phyloP scores from a whole-genome alignment of 352 stramenopile species.

The Stramenopiles sp. region DNA sequence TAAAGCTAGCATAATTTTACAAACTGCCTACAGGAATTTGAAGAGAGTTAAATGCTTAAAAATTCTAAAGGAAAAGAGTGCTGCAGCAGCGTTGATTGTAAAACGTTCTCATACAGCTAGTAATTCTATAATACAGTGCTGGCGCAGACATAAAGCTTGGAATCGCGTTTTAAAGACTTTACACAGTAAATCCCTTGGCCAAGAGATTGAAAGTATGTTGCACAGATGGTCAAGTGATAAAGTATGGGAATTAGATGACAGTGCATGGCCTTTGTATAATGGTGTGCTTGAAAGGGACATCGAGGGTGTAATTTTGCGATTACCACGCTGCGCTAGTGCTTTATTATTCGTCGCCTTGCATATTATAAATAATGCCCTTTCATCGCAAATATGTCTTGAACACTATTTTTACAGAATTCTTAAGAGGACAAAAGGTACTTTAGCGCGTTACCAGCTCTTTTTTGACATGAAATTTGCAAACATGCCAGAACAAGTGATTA shows the following conservation, averaged over 20 bases:
- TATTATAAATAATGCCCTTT: not conserved
- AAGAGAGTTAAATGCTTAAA: too few species aligned
- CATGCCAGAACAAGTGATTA: not conserved
- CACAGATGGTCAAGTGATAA: not conserved
- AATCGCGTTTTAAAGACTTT: not conserved
- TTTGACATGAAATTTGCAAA: conserved; percentile 12
- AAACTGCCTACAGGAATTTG: not conserved
- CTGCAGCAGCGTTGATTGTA: not conserved
- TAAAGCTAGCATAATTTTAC: not conserved
- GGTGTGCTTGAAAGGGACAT: not conserved
- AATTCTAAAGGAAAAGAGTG: not conserved
- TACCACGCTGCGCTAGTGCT: not conserved
- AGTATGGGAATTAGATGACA: not conserved
- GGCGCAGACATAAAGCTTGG: not conserved
- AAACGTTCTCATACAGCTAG: not conserved
- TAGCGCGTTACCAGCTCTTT: conserved; percentile 4
- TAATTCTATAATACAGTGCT: not conserved
- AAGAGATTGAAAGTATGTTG: not conserved
- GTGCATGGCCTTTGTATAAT: not conserved
- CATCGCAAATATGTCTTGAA: not conserved
- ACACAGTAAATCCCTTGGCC: not conserved
- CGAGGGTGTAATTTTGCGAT: not conserved
- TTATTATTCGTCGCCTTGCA: not conserved
- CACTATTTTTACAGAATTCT: not conserved
- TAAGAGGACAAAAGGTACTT: not conserved